Percentiles rank a stretch among this genome's conserved stretches.
These are phyloP conservation scores for Cucurbita moschata DNA, from an alignment of 306 rosid genomes.

Conservation along the genomic window DNA sequence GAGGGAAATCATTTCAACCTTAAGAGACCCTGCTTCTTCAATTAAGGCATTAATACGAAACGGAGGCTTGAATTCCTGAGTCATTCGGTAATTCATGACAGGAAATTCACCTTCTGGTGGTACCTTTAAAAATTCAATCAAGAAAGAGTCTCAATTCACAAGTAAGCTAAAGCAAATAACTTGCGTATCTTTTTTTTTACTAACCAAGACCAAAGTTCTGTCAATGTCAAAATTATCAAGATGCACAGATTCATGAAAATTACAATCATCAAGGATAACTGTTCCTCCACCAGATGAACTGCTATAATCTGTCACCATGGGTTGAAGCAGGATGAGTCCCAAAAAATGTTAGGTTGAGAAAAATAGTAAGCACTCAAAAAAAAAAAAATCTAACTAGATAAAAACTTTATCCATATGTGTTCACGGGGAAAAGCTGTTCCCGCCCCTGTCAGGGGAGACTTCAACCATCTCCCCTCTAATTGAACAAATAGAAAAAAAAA, in stretches of 20 bases:
- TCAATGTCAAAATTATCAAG: slow-evolving; percentile 69
- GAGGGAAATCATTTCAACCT: slow-evolving; percentile 28
- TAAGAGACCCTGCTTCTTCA: slow-evolving; percentile 72
- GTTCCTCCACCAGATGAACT: slow-evolving; percentile 49
- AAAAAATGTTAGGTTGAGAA: not conserved
- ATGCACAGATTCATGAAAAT: slow-evolving; percentile 92
- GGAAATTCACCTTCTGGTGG: slow-evolving; percentile 93
- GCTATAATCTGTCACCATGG: slow-evolving; percentile 48
- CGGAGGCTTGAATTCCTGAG: slow-evolving; percentile 82
- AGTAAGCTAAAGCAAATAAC: not conserved
- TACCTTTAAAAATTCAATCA: slow-evolving; percentile 27
- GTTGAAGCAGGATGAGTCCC: slow-evolving; percentile 2
- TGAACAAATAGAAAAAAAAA: not conserved
- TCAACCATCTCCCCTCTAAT: not conserved
- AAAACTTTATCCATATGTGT: not conserved
- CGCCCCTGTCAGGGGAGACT: too few species aligned
- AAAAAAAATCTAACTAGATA: not conserved
- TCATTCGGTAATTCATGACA: slow-evolving; percentile 89
- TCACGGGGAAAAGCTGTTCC: not conserved
- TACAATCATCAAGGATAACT: slow-evolving; percentile 79
- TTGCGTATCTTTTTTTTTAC: slow-evolving; percentile 8
- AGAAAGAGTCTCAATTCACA: slow-evolving; percentile 8
- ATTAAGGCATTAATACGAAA: slow-evolving; percentile 63
- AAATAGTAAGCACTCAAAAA: not conserved
- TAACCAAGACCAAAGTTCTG: slow-evolving; percentile 70